Percentiles rank a stretch among this genome's conserved stretches.
phyloP scores from a whole-genome alignment of 1,284 basidiomycete genomes.

The Cutaneotrichosporon daszewskae region DNA sequence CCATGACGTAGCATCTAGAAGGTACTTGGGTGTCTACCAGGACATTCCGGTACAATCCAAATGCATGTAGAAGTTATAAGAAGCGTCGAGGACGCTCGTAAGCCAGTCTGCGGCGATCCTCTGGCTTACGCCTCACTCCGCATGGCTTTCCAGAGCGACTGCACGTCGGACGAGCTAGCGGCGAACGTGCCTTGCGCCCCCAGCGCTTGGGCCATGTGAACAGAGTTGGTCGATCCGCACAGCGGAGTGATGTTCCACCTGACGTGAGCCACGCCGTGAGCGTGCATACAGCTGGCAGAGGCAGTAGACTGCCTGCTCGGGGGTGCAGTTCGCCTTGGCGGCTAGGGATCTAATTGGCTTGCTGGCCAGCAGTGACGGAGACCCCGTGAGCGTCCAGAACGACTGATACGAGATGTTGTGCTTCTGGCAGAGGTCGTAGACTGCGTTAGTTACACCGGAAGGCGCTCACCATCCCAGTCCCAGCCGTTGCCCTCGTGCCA shows the following conservation, averaged over 20 bases:
- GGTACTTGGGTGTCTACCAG: no score
- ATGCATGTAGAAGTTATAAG: no score
- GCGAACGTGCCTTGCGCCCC: conserved; percentile 49
- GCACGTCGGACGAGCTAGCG: conserved; percentile 39
- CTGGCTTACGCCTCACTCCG: no score
- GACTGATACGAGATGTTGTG: conserved; percentile 70
- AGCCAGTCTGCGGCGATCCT: no score
- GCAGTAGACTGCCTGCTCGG: conserved; percentile 62
- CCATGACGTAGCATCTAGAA: no score
- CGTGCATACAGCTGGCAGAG: conserved; percentile 54
- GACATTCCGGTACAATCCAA: no score
- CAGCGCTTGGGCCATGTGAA: conserved; percentile 62
- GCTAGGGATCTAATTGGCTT: conserved; percentile 53
- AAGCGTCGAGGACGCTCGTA: no score
- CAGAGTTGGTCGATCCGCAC: conserved; percentile 31
- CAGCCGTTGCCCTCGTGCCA: conserved; percentile 75
- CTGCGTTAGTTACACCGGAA: conserved; percentile 9
- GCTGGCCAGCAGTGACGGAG: conserved; percentile 57
- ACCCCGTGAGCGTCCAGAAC: conserved; percentile 79
- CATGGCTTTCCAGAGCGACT: conserved; percentile 20
- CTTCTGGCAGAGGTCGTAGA: conserved; percentile 42
- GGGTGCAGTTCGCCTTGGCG: conserved; percentile 52
- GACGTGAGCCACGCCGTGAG: conserved; percentile 4
- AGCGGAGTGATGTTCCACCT: conserved; percentile 42
- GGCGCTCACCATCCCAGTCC: conserved; percentile 54